A percentile compares a stretch with the other conserved stretches of the same genome.
Conservation (phyloP, 2,329 filamentous ascomycete species). For the Cladosporium austrohemisphaericum region DNA sequence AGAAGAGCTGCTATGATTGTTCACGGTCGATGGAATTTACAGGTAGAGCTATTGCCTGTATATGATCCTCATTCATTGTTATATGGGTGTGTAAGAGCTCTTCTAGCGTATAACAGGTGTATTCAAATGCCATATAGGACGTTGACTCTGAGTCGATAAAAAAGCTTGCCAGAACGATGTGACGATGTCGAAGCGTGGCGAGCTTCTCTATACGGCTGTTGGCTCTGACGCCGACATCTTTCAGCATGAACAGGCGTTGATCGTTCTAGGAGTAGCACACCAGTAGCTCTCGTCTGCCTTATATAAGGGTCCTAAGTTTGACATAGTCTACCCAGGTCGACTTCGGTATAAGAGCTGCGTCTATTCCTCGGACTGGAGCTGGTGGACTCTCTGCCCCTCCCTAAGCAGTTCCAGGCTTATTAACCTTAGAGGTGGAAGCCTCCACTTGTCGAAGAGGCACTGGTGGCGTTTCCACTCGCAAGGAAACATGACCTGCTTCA, state of each 20-base stretch:
- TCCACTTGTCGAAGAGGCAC: background rate
- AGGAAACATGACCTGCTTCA: background rate
- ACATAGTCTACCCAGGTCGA: background rate
- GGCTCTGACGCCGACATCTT: background rate
- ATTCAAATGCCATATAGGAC: background rate
- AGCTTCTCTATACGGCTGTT: background rate
- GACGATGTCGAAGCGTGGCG: background rate
- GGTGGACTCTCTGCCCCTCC: background rate
- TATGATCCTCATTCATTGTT: background rate
- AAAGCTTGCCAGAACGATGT: background rate
- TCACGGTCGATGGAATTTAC: background rate
- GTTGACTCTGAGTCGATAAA: background rate
- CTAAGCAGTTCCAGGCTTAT: background rate
- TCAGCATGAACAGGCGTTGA: conserved; percentile 1
- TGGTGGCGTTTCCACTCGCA: background rate
- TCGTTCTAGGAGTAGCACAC: background rate
- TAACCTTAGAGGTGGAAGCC: background rate
- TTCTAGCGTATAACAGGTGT: background rate
- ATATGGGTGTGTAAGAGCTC: background rate
- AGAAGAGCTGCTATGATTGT: background rate
- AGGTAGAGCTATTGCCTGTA: background rate
- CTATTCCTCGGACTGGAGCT: background rate
- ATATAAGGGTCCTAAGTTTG: background rate
- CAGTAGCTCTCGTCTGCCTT: conserved; percentile 1
- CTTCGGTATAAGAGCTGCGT: background rate